Evolutionary conservation across 768 basidiomycete genomes (phyloP).

Genomic region (Pleurotus eryngii): DNA sequence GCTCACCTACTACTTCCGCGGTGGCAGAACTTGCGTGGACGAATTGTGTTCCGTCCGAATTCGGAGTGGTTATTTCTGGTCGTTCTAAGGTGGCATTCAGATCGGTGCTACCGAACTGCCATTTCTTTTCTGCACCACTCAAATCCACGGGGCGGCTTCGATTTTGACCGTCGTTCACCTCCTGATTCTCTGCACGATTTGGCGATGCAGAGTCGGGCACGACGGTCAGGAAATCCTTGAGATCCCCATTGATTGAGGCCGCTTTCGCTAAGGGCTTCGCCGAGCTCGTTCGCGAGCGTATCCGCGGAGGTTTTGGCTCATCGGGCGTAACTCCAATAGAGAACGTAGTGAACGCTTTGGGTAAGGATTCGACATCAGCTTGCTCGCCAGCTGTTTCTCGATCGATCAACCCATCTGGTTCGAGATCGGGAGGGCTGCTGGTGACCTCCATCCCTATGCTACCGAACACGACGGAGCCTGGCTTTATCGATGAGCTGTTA

Average conservation of each 20-base stretch:
- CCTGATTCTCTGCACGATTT: too few relatives aligned
- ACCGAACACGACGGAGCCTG: slow-evolving; percentile 46
- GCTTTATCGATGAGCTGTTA: background rate
- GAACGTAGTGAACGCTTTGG: slow-evolving; percentile 33
- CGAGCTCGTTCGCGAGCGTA: slow-evolving; percentile 28
- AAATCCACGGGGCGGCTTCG: slow-evolving; percentile 24
- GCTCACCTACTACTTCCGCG: background rate
- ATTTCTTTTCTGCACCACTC: slow-evolving; percentile 32
- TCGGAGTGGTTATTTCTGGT: background rate
- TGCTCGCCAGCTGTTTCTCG: slow-evolving; percentile 1
- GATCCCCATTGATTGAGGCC: background rate
- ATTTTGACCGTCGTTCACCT: background rate
- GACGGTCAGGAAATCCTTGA: too few relatives aligned
- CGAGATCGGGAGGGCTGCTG: slow-evolving; percentile 22
- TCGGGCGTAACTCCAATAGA: slow-evolving; percentile 39
- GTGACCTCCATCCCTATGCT: slow-evolving; percentile 36
- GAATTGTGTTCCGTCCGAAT: background rate
- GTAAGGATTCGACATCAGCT: slow-evolving; percentile 13
- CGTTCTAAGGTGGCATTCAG: background rate
- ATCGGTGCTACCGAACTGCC: slow-evolving; percentile 55
- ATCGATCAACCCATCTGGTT: slow-evolving; percentile 12
- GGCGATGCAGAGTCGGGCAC: too few relatives aligned
- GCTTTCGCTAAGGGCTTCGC: slow-evolving; percentile 6
- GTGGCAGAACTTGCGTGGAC: background rate
- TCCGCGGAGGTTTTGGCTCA: slow-evolving; percentile 24